Conservation (phyloP, 345 rosid genomes). For the Leavenworthia alabamica region DNA sequence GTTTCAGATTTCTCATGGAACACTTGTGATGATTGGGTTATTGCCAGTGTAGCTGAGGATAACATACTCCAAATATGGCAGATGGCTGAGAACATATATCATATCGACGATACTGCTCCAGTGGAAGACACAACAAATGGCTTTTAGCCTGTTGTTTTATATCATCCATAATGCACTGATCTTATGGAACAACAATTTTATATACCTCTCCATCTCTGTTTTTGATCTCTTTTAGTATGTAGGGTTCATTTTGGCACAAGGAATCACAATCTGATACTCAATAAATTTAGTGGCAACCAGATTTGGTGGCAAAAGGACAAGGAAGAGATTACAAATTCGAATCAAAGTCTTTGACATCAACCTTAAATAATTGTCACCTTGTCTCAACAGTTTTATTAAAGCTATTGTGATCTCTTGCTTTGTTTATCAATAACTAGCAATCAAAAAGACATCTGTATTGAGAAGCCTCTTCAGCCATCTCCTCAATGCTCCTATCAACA, state of each 20-base stretch:
- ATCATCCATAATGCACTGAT: too few relatives aligned
- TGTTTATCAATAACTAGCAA: not conserved
- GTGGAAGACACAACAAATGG: conserved; percentile 68
- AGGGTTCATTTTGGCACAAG: conserved; percentile 15
- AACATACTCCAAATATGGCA: conserved; percentile 99
- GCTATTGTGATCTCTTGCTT: not conserved
- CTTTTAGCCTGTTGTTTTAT: conserved; percentile 22
- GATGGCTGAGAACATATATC: conserved; percentile 98
- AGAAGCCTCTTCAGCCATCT: conserved; percentile 78
- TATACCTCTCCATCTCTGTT: too few relatives aligned
- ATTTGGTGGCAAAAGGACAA: not conserved
- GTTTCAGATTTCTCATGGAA: conserved; percentile 99
- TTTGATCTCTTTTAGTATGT: conserved; percentile 2
- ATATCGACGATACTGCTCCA: conserved; percentile 86
- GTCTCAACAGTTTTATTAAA: conserved; percentile 3
- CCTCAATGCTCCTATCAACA: conserved; percentile 60
- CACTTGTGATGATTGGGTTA: conserved; percentile 97
- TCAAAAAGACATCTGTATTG: conserved; percentile 48
- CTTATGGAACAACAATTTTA: too few relatives aligned
- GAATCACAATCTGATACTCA: too few relatives aligned
- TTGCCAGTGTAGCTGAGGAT: conserved; percentile 96
- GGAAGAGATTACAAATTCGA: not conserved
- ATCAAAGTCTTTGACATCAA: not conserved
- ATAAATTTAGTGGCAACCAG: too few relatives aligned
- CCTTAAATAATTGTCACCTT: not conserved